Evolutionary conservation across 306 rosid species (phyloP).

Genomic region (Quercus dentata): DNA sequence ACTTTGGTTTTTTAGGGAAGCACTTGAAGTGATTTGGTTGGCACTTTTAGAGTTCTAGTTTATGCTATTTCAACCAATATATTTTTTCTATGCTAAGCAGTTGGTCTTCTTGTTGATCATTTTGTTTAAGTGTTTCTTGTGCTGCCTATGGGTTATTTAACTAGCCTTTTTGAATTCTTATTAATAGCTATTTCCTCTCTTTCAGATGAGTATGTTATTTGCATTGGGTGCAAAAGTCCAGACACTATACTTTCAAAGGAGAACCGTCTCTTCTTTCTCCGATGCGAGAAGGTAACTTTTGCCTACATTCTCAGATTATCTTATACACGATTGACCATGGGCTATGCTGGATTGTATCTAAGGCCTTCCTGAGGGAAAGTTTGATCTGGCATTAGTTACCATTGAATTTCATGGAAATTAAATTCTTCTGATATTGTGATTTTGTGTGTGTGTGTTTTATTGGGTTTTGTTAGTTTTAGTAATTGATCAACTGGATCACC

Average conservation of each 20-base stretch:
- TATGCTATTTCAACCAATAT: not conserved
- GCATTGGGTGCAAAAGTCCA: constrained; percentile 93
- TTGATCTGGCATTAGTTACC: not conserved
- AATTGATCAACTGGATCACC: not conserved
- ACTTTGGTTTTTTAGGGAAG: not conserved
- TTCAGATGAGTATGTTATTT: constrained; percentile 86
- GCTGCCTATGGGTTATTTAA: not conserved
- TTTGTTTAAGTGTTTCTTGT: not conserved
- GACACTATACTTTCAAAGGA: constrained; percentile 95
- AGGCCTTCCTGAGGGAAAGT: constrained; percentile 17
- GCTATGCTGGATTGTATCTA: constrained; percentile 6
- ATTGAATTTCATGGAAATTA: not conserved
- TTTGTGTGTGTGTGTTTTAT: not conserved
- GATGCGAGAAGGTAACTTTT: constrained; percentile 85
- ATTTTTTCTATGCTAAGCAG: not conserved
- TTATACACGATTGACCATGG: constrained; percentile 1
- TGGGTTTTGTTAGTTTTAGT: not conserved
- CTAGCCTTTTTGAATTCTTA: not conserved
- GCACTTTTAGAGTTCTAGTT: not conserved
- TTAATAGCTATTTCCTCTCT: constrained; percentile 3
- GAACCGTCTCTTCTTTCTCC: constrained; percentile 92
- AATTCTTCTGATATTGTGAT: not conserved
- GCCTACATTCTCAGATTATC: constrained; percentile 31
- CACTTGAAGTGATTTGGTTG: not conserved
- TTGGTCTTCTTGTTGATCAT: not conserved